These are phyloP conservation scores for Phytophthora meadii DNA, from an alignment of 352 stramenopile genomes.

Conservation along the genomic window DNA sequence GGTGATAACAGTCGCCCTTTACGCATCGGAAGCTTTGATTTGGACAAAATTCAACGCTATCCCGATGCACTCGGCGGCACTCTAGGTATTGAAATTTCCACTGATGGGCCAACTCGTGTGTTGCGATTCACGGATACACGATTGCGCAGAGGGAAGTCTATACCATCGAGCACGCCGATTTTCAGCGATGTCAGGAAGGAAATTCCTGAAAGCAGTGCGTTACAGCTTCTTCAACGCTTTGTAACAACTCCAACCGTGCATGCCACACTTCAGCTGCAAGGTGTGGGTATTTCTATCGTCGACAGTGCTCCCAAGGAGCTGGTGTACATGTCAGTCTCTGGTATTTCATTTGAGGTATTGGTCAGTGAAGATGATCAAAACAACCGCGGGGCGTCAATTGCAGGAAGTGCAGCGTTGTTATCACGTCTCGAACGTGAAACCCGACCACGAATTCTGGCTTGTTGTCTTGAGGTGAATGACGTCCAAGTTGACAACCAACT, in stretches of 20 bases:
- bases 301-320: conserved; percentile 80
- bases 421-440: conserved; percentile 68
- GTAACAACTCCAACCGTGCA: conserved; percentile 62
- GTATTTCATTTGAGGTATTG: conserved; percentile 68
- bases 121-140: conserved; percentile 86
- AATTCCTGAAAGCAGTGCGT: conserved; percentile 22
- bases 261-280: conserved; percentile 62
- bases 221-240: conserved; percentile 58
- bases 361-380: conserved; percentile 53
- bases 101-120: conserved; percentile 88
- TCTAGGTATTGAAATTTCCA: conserved; percentile 83
- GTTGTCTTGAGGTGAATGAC: conserved; percentile 74
- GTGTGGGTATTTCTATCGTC: conserved; percentile 80
- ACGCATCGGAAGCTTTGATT: conserved; percentile 80
- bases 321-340: conserved; percentile 78
- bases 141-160: conserved; percentile 55
- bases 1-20: conserved; percentile 88
- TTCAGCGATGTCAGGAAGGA: conserved; percentile 42
- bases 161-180: conserved; percentile 31
- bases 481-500: conserved; percentile 92
- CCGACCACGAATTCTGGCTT: conserved; percentile 61
- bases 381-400: conserved; percentile 48
- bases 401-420: conserved; percentile 47
- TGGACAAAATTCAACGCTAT: conserved; percentile 86
- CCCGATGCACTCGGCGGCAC: conserved; percentile 76